A percentile compares a stretch with the other conserved stretches of the same genome.
phyloP scores from a whole-genome alignment of 805 yeast genomes.

The Lipomyces anomalus region DNA sequence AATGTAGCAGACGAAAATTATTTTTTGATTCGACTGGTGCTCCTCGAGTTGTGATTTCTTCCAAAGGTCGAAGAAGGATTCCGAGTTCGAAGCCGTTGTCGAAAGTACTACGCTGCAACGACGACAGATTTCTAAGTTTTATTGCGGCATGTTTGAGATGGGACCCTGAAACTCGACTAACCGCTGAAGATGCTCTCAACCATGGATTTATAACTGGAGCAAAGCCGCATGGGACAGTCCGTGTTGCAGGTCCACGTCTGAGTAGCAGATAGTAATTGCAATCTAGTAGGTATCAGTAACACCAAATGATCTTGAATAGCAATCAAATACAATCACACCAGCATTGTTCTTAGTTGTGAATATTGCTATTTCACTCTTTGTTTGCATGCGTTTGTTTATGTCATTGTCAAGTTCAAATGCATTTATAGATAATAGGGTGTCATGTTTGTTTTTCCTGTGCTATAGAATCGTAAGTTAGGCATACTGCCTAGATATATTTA shows the following conservation, averaged over 20 bases:
- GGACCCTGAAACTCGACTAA: conserved; percentile 52
- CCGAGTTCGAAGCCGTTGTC: conserved; percentile 28
- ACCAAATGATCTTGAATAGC: background rate
- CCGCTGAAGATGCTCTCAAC: conserved; percentile 34
- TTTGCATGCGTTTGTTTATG: no score
- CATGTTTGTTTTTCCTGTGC: no score
- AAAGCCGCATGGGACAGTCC: background rate
- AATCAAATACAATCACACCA: no score
- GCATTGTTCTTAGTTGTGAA: no score
- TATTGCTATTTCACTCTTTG: no score
- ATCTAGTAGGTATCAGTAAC: background rate
- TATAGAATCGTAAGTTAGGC: no score
- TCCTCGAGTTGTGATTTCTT: conserved; percentile 29
- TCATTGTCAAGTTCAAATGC: no score
- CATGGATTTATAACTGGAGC: conserved; percentile 36
- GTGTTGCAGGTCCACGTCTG: background rate
- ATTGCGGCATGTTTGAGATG: conserved; percentile 64
- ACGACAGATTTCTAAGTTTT: conserved; percentile 33
- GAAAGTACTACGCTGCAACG: conserved; percentile 27
- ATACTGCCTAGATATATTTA: no score
- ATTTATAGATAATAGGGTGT: no score
- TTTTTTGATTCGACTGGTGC: conserved; percentile 36
- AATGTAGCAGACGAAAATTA: conserved; percentile 34
- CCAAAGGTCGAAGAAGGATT: conserved; percentile 25
- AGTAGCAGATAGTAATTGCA: background rate